phyloP scores from a whole-genome alignment of 2,329 filamentous ascomycete genomes.

The Geoglossum cookeanum region DNA sequence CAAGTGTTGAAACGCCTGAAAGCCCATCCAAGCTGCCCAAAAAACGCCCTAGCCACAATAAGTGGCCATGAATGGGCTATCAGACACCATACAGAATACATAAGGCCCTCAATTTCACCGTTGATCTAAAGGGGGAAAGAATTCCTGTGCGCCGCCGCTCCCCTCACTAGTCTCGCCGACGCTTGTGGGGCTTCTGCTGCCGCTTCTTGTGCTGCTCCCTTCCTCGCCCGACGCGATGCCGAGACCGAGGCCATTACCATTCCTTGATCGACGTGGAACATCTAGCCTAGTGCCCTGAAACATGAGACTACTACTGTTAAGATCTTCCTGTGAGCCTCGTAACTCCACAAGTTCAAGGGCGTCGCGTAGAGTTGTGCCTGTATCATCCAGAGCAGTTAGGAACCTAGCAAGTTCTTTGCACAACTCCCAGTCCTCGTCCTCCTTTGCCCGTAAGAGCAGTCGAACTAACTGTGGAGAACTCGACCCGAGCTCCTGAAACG shows the following conservation, averaged over 20 bases:
- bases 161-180: background rate
- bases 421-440: slow-evolving; percentile 80
- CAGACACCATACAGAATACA: background rate
- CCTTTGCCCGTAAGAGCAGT: slow-evolving; percentile 60
- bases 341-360: slow-evolving; percentile 41
- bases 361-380: slow-evolving; percentile 57
- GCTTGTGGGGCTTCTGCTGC: background rate
- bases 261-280: background rate
- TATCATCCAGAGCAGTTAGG: slow-evolving; percentile 76
- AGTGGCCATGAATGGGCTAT: background rate
- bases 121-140: background rate
- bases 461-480: slow-evolving; percentile 45
- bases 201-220: background rate
- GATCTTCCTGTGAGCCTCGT: slow-evolving; percentile 1
- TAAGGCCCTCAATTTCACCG: background rate
- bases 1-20: background rate
- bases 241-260: background rate
- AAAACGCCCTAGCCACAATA: background rate
- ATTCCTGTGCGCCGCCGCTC: background rate
- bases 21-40: background rate
- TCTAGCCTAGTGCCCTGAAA: background rate
- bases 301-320: background rate
- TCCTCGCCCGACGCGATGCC: background rate
- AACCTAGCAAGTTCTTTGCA: slow-evolving; percentile 94
- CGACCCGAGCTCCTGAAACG: slow-evolving; percentile 33